Conservation (phyloP, 2,329 filamentous ascomycete genomes). For the Neophaeococcomyces mojaviensis region DNA sequence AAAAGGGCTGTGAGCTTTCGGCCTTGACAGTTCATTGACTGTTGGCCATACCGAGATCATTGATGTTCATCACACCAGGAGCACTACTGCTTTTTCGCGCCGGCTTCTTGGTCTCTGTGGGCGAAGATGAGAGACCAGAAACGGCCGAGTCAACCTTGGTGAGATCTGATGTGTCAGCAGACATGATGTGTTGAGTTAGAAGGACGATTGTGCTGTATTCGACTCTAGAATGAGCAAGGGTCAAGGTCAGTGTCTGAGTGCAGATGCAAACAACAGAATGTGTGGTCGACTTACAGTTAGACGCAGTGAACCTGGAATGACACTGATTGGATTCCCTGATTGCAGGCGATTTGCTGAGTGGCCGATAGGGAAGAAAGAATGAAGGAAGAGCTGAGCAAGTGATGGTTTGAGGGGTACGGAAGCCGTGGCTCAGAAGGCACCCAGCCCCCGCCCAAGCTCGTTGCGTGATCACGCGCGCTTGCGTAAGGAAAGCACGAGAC, state of each 20-base stretch:
- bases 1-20: conserved; percentile 12
- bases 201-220: background rate
- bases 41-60: conserved; percentile 67
- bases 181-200: conserved; percentile 16
- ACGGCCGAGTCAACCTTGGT: conserved; percentile 89
- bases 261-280: background rate
- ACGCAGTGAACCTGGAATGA: background rate
- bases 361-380: too few relatives aligned
- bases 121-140: conserved; percentile 64
- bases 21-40: background rate
- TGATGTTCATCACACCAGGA: conserved; percentile 71
- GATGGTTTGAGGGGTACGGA: too few relatives aligned
- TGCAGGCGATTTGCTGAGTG: conserved; percentile 7
- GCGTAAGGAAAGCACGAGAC: too few relatives aligned
- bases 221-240: background rate
- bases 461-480: too few relatives aligned
- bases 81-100: conserved; percentile 66
- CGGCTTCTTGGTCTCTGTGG: conserved; percentile 51
- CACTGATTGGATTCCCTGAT: conserved; percentile 4
- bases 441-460: too few relatives aligned
- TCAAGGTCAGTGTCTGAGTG: background rate
- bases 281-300: background rate
- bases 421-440: too few relatives aligned
- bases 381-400: too few relatives aligned
- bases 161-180: conserved; percentile 24